Evolutionary conservation across 2,329 filamentous ascomycete genomes (phyloP).

Genomic region (Leptographium wingfieldii): DNA sequence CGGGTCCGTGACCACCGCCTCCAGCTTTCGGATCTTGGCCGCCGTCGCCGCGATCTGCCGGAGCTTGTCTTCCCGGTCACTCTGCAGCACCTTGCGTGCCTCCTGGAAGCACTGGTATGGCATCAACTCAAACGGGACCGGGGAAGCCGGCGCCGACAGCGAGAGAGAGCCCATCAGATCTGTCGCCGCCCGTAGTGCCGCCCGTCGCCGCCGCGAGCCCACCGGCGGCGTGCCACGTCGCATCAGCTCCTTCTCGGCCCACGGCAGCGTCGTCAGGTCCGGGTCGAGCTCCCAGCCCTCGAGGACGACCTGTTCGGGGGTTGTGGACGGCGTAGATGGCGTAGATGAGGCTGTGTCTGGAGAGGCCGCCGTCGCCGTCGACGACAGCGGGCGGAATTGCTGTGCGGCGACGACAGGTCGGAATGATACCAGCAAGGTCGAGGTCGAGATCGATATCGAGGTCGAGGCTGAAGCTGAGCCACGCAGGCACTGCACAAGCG

Average conservation of each 20-base stretch:
- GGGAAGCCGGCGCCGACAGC: slow-evolving; percentile 24
- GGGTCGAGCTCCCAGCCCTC: slow-evolving; percentile 44
- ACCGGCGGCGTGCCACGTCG: slow-evolving; percentile 58
- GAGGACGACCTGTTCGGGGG: slow-evolving; percentile 9
- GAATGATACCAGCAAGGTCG: background rate
- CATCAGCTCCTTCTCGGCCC: slow-evolving; percentile 56
- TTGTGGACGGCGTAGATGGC: no score
- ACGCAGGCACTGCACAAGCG: slow-evolving; percentile 11
- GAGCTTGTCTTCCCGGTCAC: slow-evolving; percentile 73
- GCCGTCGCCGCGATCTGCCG: slow-evolving; percentile 55
- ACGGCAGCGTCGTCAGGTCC: slow-evolving; percentile 50
- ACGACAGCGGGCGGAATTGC: background rate
- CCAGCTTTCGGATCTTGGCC: slow-evolving; percentile 54
- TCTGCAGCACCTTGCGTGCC: slow-evolving; percentile 68
- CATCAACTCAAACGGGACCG: slow-evolving; percentile 80
- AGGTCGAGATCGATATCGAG: background rate
- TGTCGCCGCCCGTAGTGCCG: slow-evolving; percentile 40
- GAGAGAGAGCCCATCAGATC: no score
- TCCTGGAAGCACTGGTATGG: slow-evolving; percentile 98
- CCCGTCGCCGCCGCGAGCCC: slow-evolving; percentile 73
- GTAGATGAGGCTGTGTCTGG: background rate
- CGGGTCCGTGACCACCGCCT: slow-evolving; percentile 28
- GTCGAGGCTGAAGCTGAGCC: background rate
- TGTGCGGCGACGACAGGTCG: no score
- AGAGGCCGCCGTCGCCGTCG: background rate